A percentile compares a stretch with the other conserved stretches of the same genome.
These are phyloP conservation scores for Phytophthora foliorum DNA, from an alignment of 352 stramenopile species.

Conservation along the genomic window DNA sequence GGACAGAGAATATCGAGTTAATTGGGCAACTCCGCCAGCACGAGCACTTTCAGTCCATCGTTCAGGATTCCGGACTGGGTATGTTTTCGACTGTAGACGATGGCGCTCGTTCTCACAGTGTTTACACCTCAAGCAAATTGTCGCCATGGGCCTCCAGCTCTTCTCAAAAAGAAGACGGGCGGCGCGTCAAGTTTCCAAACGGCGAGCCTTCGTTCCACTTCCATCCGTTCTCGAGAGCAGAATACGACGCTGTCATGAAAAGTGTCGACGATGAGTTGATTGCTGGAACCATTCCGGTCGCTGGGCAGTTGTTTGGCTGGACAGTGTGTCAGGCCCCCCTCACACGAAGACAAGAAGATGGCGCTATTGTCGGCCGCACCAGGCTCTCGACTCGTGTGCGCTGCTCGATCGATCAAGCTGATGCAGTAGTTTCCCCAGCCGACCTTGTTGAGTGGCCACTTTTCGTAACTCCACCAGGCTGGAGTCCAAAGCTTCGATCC, in stretches of 20 bases:
- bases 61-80: background rate
- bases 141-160: background rate
- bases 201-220: slow-evolving; percentile 39
- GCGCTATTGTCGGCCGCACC: background rate
- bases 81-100: background rate
- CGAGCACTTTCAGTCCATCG: background rate
- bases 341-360: background rate
- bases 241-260: slow-evolving; percentile 26
- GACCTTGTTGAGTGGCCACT: slow-evolving; percentile 8
- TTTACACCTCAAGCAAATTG: slow-evolving; percentile 4
- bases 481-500: background rate
- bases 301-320: background rate
- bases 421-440: background rate
- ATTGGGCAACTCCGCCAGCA: background rate
- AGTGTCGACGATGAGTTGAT: slow-evolving; percentile 19
- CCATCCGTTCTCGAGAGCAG: slow-evolving; percentile 27
- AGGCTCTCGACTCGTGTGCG: background rate
- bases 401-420: background rate
- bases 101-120: background rate
- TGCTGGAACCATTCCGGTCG: background rate
- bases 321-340: background rate
- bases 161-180: background rate
- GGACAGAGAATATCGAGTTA: background rate
- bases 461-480: background rate
- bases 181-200: slow-evolving; percentile 23